Base-by-base conservation (phyloP, 108 stramenopile genomes). In the Chaetoceros muelleri region DNA sequence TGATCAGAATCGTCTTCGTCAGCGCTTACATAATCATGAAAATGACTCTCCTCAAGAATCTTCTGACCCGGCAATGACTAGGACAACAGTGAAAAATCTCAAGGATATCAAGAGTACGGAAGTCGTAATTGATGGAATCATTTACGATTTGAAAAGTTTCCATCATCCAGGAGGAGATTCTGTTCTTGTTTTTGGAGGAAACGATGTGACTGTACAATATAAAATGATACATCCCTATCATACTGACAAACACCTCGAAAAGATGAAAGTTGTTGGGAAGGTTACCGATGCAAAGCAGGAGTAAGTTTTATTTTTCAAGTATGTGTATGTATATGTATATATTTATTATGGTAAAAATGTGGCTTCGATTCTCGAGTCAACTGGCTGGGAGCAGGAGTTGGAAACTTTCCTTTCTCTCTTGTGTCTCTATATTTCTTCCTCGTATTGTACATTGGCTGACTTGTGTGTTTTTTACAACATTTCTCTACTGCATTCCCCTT, bases 181-280 rank as follows among this genome's bases (percentile, higher is more conserved):
- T 16, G 78, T 93, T 53, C 55, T 72, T 20, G 53, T 93, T 45
- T 93, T 93, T 58, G 91, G 91, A 52, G 91, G 91, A 7, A 89
- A 93, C 49, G 91, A 93, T 67, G 91, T 87, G 10, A 84, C 91
- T 18, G 81, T 83, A 18, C 81, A 84, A 64, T 93, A 93, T 60
- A 82, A 80, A 52, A 93, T 93, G 92, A 90, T 93, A 48, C 92
- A 93, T 67, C 85, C 85, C n/a, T 79, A 88, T 57, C 92, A 89
- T 65, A 87, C 87, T 10, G 48, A 53, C 30, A 86, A 90, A 76
- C 81, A 84, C 65, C 59, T 93, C 63, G 83, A 87, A 60, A 93
- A 93, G 73, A 85, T 93, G 87, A 81, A 70, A 62, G 47, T n/a
- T 10, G 87, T 90, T 29, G 87, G 87, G 7, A 77, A 53, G 30